Evolutionary conservation across 2,329 filamentous ascomycete species (phyloP), one percentile per base, ranked within the genome.

Genomic region (Colletotrichum aenigma): DNA sequence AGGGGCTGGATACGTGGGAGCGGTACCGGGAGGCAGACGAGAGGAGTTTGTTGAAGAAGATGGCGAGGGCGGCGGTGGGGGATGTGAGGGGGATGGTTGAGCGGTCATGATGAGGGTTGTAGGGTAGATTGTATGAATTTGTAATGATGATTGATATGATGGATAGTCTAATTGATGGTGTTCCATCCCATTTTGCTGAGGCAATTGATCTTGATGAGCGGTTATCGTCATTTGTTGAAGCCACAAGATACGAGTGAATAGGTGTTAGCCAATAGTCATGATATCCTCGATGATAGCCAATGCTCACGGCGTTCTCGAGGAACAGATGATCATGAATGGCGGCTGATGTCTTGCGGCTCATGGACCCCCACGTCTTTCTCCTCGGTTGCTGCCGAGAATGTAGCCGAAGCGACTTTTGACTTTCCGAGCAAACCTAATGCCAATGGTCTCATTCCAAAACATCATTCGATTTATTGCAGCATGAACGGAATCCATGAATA

Each of bases 11-110:
- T 83, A 92, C 93, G 48, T 98, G 95, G 95, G 94, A 95, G 78
- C 91, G 89, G 82, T 98, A 95, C 83, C 89, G 96, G 16, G 97
- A 98, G 87, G 94, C 94, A 4, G 95, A 98, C 78, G 93, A 96
- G 87, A 94, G 95, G 85, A 91, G 90, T 7, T 87, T 97, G 79
- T 85, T 99, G 83, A 99, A 99, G 89, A 95, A 94, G 86, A 93
- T 96, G 85, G 94, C 95, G 4, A 90, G 96, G 80, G 91, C 93
- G 55, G 95, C 93, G 0, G 96, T 98, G 18, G 86, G 80, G 13
- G 91, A 92, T 80, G 90, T 91, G 18, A 87, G 86, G 77, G 81
- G 84, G n/a, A 84, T 91, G 83, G 86, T 91, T 66, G 88, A 88
- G 75, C 80, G 81, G 70, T 38, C 15, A 12, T 48, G 62, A 26